Evolutionary conservation across 768 basidiomycete genomes (phyloP), one percentile per base, ranked within the genome.

Genomic region (Pulveroboletus sp.): DNA sequence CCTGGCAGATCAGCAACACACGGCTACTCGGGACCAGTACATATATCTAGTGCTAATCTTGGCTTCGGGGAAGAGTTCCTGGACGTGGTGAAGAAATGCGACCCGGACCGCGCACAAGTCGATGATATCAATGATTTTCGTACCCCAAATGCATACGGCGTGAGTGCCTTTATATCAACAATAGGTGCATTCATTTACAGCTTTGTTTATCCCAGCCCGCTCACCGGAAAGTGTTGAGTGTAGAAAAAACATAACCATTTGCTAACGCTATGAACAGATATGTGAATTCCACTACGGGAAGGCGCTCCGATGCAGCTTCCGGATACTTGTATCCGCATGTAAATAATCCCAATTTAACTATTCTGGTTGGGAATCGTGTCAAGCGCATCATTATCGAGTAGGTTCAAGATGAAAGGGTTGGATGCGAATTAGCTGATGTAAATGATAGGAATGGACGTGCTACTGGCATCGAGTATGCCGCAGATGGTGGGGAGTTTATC

Each of bases 121-220:
- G 67, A 78, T 0, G 82, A 84, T 55, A 56, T 62, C 24, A 83
- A 82, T 54, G 72, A 66, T 21, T 72, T 85, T 49, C 57, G 44
- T 27, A 56, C 39, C 6, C 32, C 50, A 16, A 46, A 66, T 47
- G 62, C 61, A 4, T 66, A 68, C n/a, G 58, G 51, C 23, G 62
- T 56, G n/a, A 37, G 58, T 59, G 12, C n/a, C 50, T 52, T 33
- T 2, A 3, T 23, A 29, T 8, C 0, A 10, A 13, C 6, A 2
- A 27, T 6, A 14, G 0, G 16, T 14, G 12, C 5, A 20, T 19
- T 36, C 24, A 29, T 4, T 3, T 10, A 33, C 5, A 7, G 25
- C 9, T 19, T 40, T 14, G 27, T 21, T 16, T n/a, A n/a, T n/a
- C 5, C 24, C 20, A 66, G 65, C 51, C 49, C 10, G 31, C 40